These are phyloP conservation scores for Candida sonorensis DNA, from an alignment of 805 yeast species.

Conservation along the genomic window DNA sequence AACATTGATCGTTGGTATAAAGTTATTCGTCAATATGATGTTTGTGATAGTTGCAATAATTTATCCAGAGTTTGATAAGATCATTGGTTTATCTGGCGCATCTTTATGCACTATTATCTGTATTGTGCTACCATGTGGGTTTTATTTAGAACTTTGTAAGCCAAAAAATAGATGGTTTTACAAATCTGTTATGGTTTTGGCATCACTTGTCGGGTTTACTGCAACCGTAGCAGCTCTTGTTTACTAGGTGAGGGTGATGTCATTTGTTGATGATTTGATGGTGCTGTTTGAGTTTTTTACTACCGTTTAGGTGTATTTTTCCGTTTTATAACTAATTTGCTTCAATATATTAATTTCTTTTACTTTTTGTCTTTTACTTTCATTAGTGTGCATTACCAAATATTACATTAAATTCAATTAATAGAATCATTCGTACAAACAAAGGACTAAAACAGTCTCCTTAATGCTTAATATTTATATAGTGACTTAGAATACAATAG, in stretches of 20 bases:
- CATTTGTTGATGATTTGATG: no score
- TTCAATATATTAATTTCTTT: no score
- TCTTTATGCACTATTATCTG: conserved; percentile 78
- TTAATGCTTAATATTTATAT: no score
- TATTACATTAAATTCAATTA: no score
- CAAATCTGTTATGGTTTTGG: conserved; percentile 37
- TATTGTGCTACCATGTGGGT: conserved; percentile 69
- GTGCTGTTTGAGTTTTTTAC: no score
- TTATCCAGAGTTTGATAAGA: conserved; percentile 78
- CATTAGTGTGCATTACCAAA: no score
- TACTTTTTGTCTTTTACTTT: no score
- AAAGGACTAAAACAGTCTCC: no score
- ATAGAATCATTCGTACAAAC: no score
- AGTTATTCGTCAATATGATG: conserved; percentile 48
- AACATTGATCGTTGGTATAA: conserved; percentile 22
- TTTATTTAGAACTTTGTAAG: conserved; percentile 60
- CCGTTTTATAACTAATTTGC: no score
- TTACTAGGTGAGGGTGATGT: conserved; percentile 2
- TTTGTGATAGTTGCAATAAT: conserved; percentile 62
- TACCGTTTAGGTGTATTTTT: no score
- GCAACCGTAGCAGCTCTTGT: conserved; percentile 57
- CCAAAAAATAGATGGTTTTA: conserved; percentile 36
- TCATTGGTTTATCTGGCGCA: conserved; percentile 80
- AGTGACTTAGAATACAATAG: no score
- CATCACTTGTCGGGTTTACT: conserved; percentile 43